Percentiles rank a stretch among this genome's conserved stretches.
Conservation (phyloP, 306 rosid genomes). For the Crataegus laevigata region DNA sequence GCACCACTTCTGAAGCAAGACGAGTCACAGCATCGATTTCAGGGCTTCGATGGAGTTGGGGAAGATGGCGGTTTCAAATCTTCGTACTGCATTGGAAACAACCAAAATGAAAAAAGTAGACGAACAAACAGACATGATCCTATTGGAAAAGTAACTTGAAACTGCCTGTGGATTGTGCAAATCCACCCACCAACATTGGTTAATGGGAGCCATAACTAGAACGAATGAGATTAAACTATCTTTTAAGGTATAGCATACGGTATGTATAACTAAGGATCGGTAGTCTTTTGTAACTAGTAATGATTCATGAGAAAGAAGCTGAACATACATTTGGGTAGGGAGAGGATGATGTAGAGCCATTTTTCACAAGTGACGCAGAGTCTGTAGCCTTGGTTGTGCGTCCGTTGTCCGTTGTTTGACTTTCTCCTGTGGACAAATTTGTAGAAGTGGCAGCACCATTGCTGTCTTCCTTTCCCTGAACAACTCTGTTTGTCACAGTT, state of each 20-base stretch:
- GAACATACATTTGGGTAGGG: constrained; percentile 67
- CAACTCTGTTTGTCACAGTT: constrained; percentile 36
- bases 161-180: neutral
- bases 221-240: neutral
- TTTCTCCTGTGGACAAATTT: constrained; percentile 18
- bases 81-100: constrained; percentile 44
- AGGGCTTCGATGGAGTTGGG: constrained; percentile 68
- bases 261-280: neutral
- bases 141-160: neutral
- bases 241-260: no score
- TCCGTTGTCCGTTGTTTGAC: constrained; percentile 24
- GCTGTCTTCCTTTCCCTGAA: constrained; percentile 27
- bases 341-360: constrained; percentile 32
- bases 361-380: constrained; percentile 28
- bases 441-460: constrained; percentile 24
- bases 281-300: neutral
- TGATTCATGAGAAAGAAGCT: neutral
- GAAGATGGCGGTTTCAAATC: constrained; percentile 82
- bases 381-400: constrained; percentile 25
- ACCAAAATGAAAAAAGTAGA: neutral
- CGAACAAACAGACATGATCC: neutral
- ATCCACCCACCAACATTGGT: neutral
- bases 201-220: neutral
- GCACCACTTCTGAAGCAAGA: constrained; percentile 7
- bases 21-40: constrained; percentile 11